A percentile compares a stretch with the other conserved stretches of the same genome.
These are phyloP conservation scores for Boletellus dicymbophilus DNA, from an alignment of 1,284 basidiomycete species.

Conservation along the genomic window DNA sequence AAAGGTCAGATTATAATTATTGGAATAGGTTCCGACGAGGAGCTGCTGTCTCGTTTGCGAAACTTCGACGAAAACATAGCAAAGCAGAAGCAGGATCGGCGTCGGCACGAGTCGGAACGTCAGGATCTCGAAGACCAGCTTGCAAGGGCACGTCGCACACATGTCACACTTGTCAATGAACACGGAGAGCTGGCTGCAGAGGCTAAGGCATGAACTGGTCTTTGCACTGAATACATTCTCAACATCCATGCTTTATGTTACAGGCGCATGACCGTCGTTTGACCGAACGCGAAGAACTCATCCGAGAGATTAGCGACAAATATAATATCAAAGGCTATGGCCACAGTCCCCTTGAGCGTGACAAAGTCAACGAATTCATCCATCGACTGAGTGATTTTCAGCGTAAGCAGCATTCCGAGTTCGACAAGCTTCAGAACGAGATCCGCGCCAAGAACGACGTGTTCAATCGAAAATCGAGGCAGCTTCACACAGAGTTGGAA, in stretches of 20 bases:
- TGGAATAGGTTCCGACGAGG: slow-evolving; percentile 72
- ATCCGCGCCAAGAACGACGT: slow-evolving; percentile 55
- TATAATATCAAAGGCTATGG: slow-evolving; percentile 79
- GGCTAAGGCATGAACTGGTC: slow-evolving; percentile 49
- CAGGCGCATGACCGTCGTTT: slow-evolving; percentile 81
- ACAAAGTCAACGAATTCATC: slow-evolving; percentile 72
- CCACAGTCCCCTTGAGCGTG: slow-evolving; percentile 61
- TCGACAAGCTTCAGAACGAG: slow-evolving; percentile 66
- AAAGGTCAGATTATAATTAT: no score
- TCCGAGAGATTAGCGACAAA: slow-evolving; percentile 70
- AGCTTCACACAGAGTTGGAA: slow-evolving; percentile 55
- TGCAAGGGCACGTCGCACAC: slow-evolving; percentile 48
- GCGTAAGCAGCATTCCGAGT: slow-evolving; percentile 53
- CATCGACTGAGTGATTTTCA: slow-evolving; percentile 59
- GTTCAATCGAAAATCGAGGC: slow-evolving; percentile 54
- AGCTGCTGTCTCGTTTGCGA: slow-evolving; percentile 65
- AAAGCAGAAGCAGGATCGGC: slow-evolving; percentile 52
- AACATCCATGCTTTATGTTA: neutral
- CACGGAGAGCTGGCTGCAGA: slow-evolving; percentile 67
- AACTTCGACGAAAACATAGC: slow-evolving; percentile 75
- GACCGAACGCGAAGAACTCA: slow-evolving; percentile 70
- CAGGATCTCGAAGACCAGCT: slow-evolving; percentile 69
- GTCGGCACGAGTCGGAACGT: slow-evolving; percentile 48
- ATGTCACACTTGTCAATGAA: slow-evolving; percentile 57
- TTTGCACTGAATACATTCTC: neutral